Conservation (phyloP, 2,329 filamentous ascomycete species). For the Monosporascus sp. region DNA sequence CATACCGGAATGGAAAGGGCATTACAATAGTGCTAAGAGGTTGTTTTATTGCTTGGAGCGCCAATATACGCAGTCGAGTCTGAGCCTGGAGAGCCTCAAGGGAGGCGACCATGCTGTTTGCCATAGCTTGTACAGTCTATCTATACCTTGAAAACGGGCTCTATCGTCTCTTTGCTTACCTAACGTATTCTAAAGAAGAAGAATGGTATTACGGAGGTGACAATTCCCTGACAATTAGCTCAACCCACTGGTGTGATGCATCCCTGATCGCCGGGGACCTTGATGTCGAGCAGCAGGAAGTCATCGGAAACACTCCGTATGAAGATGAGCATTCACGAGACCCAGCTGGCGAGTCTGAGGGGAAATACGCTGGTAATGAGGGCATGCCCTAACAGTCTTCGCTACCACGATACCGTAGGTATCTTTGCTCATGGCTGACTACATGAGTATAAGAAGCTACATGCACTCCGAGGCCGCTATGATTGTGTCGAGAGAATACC, state of each 20-base stretch:
- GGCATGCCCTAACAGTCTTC: neutral
- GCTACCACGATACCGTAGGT: neutral
- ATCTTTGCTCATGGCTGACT: too few relatives aligned
- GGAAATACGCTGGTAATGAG: neutral
- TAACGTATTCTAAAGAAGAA: neutral
- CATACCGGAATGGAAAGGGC: neutral
- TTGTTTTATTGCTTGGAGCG: neutral
- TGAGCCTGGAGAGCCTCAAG: neutral
- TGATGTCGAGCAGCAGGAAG: neutral
- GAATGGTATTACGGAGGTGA: neutral
- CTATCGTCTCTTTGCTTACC: neutral
- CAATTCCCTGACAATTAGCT: neutral
- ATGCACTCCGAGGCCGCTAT: neutral
- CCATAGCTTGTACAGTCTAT: neutral
- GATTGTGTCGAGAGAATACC: neutral
- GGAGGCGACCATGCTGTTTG: neutral
- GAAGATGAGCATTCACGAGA: neutral
- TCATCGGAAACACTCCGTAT: neutral
- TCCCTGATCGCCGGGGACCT: neutral
- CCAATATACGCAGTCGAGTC: neutral
- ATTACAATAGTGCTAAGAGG: neutral
- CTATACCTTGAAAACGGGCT: neutral
- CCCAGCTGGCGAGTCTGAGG: neutral
- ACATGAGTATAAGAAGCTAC: neutral
- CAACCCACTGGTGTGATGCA: neutral